Evolutionary conservation across 495 filamentous ascomycete species (phyloP), one percentile per base, ranked within the genome.

Genomic region (Aspergillus sclerotioniger): DNA sequence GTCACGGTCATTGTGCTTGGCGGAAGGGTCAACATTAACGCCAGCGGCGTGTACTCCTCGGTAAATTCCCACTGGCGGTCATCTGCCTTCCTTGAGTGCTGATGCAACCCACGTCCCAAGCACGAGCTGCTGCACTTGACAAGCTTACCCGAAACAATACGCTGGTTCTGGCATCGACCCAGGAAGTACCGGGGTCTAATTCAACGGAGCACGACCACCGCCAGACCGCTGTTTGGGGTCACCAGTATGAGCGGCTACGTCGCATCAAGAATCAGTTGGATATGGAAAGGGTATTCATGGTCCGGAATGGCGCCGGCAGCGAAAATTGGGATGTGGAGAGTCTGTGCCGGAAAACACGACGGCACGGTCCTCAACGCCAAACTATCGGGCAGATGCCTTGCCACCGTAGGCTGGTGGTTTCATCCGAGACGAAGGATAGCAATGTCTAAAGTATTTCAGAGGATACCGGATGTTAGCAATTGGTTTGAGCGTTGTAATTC

Each of bases 141-240:
- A 37, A 15, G 7, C 13, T 37, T 9, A n/a, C 16, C 13, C n/a
- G 48, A 12, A 48, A 13, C n/a, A 28, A 19, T 8, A 12, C 44
- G 28, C 41, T 43, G 20, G 5, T 9, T 19, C 21, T 56, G 3
- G 2, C 33, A 37, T 37, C 33, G 33, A 37, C 33, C 33, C 33
- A 9, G 13, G 33, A 9, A 37, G 33, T 37, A 8, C 33, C 9
- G 55, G 48, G 3, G 39, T 33, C 2, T 77, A 76, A 54, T 53
- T 77, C 45, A 82, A 78, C 61, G 72, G 63, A 70, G 16, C 77
- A 80, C 53, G 71, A 72, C 4, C 61, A 80, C 39, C 81, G 67
- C 66, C 70, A 74, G 48, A 53, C 61, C 6, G 65, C 65, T 10
- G 81, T 81, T 64, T 85, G 76, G 73, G 83, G 82, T 3, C 51